Evolutionary conservation across 495 filamentous ascomycete genomes (phyloP).

Genomic region (Hypoxylon crocopeplum): DNA sequence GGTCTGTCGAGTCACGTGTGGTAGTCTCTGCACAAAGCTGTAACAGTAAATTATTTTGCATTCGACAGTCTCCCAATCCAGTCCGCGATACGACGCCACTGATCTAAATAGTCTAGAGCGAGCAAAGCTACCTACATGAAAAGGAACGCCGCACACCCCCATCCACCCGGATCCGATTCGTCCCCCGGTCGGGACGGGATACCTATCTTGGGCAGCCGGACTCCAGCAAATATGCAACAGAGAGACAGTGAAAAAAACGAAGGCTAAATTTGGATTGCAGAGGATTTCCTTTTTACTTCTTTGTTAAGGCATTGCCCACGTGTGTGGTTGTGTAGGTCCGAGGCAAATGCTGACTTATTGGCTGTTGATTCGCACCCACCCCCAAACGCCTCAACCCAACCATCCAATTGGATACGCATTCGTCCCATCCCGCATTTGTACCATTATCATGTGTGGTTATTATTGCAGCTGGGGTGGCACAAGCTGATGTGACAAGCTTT

Average conservation of each 20-base stretch:
- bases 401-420: constrained; percentile 23
- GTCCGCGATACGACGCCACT: constrained; percentile 4
- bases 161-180: constrained; percentile 12
- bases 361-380: constrained; percentile 9
- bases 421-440: constrained; percentile 10
- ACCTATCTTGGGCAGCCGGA: constrained; percentile 14
- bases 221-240: background rate
- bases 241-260: background rate
- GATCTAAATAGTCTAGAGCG: constrained; percentile 8
- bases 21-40: background rate
- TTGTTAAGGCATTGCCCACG: background rate
- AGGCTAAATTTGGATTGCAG: no score
- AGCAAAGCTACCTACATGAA: constrained; percentile 8
- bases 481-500: constrained; percentile 32
- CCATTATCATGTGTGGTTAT: constrained; percentile 3
- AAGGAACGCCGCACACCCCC: constrained; percentile 11
- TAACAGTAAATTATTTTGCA: constrained; percentile 2
- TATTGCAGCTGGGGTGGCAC: constrained; percentile 17
- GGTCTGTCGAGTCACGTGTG: background rate
- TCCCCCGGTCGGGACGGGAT: background rate
- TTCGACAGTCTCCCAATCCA: constrained; percentile 1
- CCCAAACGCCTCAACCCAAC: background rate
- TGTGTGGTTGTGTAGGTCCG: background rate
- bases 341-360: background rate
- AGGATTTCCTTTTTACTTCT: background rate